Conservation (phyloP, 2,329 filamentous ascomycete species). For the Pseudopithomyces chartarum region DNA sequence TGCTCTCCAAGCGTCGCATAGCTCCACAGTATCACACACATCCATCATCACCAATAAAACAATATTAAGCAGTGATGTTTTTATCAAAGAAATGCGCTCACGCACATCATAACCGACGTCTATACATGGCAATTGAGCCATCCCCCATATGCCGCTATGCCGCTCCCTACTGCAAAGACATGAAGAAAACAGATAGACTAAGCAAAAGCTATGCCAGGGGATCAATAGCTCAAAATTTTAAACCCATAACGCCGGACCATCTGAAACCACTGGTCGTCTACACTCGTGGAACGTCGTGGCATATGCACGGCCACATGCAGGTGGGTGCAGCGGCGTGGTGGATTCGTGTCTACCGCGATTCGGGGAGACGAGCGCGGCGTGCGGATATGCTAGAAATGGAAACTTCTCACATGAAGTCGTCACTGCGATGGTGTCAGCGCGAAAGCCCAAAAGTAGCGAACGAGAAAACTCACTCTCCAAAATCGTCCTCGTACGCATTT, state of each 20-base stretch:
- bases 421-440: constrained; percentile 33
- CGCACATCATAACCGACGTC: constrained; percentile 5
- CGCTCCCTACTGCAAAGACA: constrained; percentile 3
- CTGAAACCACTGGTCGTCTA: background rate
- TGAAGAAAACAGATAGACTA: constrained; percentile 1
- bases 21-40: too few relatives aligned
- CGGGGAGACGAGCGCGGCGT: constrained; percentile 2
- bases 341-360: constrained; percentile 11
- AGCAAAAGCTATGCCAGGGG: constrained; percentile 5
- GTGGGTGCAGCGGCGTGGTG: constrained; percentile 13
- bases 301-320: background rate
- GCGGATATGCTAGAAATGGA: background rate
- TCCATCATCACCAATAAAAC: too few relatives aligned
- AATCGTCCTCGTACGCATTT: constrained; percentile 80
- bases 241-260: constrained; percentile 12
- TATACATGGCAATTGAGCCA: background rate
- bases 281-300: background rate
- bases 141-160: constrained; percentile 1
- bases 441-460: too few relatives aligned
- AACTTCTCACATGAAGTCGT: constrained; percentile 46
- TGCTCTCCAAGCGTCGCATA: too few relatives aligned
- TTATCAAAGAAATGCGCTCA: background rate
- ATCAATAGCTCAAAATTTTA: background rate
- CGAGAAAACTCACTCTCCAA: constrained; percentile 74
- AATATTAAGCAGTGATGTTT: too few relatives aligned